These are phyloP conservation scores for Mediolabrus comicus DNA, from an alignment of 108 stramenopile genomes.

Conservation along the genomic window DNA sequence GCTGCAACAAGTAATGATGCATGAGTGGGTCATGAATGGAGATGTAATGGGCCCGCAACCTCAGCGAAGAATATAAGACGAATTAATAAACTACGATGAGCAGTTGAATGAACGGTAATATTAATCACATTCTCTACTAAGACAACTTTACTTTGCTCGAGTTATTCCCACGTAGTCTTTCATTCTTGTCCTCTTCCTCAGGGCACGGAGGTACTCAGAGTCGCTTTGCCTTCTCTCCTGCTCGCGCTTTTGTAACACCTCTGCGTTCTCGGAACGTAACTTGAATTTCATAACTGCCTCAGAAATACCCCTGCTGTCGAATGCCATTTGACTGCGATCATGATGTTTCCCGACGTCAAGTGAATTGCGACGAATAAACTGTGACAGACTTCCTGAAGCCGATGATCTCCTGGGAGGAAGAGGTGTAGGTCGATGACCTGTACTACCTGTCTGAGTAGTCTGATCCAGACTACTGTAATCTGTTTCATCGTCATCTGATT, in stretches of 20 bases:
- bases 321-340: neutral
- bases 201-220: slow-evolving; percentile 6
- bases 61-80: neutral
- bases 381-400: neutral
- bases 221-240: slow-evolving; percentile 8
- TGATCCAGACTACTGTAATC: neutral
- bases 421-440: slow-evolving; percentile 9
- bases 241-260: slow-evolving; percentile 4
- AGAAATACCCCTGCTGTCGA: slow-evolving; percentile 4
- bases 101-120: no score
- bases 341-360: neutral
- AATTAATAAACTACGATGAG: no score
- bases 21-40: slow-evolving; percentile 54
- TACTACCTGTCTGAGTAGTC: slow-evolving; percentile 2
- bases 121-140: neutral
- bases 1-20: slow-evolving; percentile 52
- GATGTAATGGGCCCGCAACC: slow-evolving; percentile 21
- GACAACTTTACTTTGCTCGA: no score
- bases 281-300: slow-evolving; percentile 24
- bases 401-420: neutral
- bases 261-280: neutral
- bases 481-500: neutral
- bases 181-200: slow-evolving; percentile 31
- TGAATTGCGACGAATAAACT: neutral
- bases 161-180: slow-evolving; percentile 9